These are phyloP conservation scores for Termitomyces sp. DNA, from an alignment of 768 basidiomycete genomes.

Conservation along the genomic window DNA sequence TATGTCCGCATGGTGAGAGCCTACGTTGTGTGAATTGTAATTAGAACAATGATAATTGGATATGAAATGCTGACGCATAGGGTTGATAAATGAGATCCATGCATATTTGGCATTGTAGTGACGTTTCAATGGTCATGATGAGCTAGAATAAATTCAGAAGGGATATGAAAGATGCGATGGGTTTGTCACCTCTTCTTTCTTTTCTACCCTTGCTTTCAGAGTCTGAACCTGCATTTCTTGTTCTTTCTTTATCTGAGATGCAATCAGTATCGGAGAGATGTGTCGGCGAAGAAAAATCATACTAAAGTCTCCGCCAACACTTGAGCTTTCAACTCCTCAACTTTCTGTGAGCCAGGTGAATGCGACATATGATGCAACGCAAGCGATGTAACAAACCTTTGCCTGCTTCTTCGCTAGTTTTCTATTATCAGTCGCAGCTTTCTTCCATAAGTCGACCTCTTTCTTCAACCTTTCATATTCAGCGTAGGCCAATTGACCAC, in stretches of 20 bases:
- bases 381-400: conserved; percentile 37
- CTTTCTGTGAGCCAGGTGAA: conserved; percentile 27
- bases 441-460: conserved; percentile 53
- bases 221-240: conserved; percentile 38
- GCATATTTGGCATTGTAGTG: conserved; percentile 72
- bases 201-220: conserved; percentile 39
- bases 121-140: conserved; percentile 48
- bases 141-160: conserved; percentile 27
- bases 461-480: conserved; percentile 51
- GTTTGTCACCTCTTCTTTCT: conserved; percentile 49
- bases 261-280: not conserved
- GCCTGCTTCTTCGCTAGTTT: conserved; percentile 48
- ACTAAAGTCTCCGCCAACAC: conserved; percentile 33
- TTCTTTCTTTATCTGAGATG: conserved; percentile 35
- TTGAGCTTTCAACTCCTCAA: conserved; percentile 47
- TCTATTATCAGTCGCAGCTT: conserved; percentile 37
- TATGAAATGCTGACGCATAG: conserved; percentile 46
- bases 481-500: conserved; percentile 33
- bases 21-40: conserved; percentile 27
- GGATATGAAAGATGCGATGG: not conserved
- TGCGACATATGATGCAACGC: conserved; percentile 4
- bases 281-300: not conserved
- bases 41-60: not conserved
- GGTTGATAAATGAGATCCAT: conserved; percentile 64
- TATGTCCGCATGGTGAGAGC: conserved; percentile 71